Percentiles rank a stretch among this genome's conserved stretches.
phyloP scores from a whole-genome alignment of 345 rosid genomes.

The Corchorus capsularis region DNA sequence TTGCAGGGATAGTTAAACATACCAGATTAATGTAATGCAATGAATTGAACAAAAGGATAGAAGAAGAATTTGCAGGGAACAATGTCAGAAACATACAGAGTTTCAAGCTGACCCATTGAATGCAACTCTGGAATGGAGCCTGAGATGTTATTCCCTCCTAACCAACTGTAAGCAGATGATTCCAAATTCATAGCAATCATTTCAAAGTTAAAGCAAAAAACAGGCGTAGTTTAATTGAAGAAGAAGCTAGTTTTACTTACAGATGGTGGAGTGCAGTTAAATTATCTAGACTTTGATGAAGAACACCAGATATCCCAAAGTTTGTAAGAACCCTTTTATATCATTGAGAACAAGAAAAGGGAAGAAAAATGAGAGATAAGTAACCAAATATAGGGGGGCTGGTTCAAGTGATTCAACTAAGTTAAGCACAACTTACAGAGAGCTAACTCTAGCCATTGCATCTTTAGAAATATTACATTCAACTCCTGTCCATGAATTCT shows the following conservation, averaged over 20 bases:
- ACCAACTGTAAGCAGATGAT: slow-evolving; percentile 52
- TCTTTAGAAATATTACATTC: slow-evolving; percentile 50
- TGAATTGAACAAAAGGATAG: slow-evolving; percentile 12
- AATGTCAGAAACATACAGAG: slow-evolving; percentile 51
- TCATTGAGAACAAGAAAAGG: slow-evolving; percentile 12
- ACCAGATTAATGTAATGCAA: slow-evolving; percentile 7
- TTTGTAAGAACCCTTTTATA: slow-evolving; percentile 64
- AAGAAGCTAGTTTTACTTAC: slow-evolving; percentile 45
- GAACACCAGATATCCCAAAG: slow-evolving; percentile 58
- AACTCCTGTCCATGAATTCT: slow-evolving; percentile 89
- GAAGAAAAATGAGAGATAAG: neutral
- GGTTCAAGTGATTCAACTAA: neutral
- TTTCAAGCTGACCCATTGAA: slow-evolving; percentile 45
- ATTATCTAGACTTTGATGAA: slow-evolving; percentile 51
- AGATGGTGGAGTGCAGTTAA: slow-evolving; percentile 63
- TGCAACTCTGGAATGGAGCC: slow-evolving; percentile 73
- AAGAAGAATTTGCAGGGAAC: slow-evolving; percentile 6
- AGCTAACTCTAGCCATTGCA: slow-evolving; percentile 47
- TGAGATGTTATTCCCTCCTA: slow-evolving; percentile 66
- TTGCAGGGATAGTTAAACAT: slow-evolving; percentile 28
- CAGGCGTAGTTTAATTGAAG: neutral
- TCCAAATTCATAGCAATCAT: slow-evolving; percentile 16
- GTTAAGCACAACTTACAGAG: slow-evolving; percentile 54
- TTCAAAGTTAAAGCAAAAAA: neutral
- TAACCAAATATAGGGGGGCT: neutral